These are phyloP conservation scores for Diplodia scrobiculata DNA, from an alignment of 2,329 filamentous ascomycete genomes.

Conservation along the genomic window DNA sequence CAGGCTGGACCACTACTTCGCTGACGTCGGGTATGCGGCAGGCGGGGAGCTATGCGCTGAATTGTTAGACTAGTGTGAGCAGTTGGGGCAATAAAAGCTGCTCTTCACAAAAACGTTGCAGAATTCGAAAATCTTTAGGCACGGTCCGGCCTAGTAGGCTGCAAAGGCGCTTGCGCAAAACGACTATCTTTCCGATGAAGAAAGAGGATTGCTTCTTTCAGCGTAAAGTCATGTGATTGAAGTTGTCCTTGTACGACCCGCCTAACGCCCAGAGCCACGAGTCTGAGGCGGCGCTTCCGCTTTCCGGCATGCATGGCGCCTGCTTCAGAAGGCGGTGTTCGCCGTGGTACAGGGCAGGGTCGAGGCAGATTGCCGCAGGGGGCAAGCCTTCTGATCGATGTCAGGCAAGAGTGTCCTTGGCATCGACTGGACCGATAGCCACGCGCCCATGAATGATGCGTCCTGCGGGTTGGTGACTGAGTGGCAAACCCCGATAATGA, in stretches of 20 bases:
- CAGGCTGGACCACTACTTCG: not conserved
- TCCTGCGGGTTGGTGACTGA: no score
- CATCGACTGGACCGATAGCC: not conserved
- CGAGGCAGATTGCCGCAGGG: not conserved
- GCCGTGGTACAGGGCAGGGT: not conserved
- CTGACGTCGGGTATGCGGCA: not conserved
- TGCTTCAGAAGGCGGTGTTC: no score
- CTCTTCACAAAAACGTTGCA: not conserved
- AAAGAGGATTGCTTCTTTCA: not conserved
- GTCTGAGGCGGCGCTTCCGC: not conserved
- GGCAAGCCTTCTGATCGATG: not conserved
- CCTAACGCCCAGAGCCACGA: not conserved
- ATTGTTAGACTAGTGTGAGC: not conserved
- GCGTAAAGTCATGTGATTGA: not conserved
- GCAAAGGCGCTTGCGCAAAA: not conserved
- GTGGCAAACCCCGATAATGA: not conserved
- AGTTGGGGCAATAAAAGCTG: not conserved
- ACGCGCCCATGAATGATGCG: not conserved
- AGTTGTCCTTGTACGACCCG: not conserved
- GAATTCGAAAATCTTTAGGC: not conserved
- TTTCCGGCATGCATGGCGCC: not conserved
- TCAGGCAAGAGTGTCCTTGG: not conserved
- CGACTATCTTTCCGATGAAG: not conserved
- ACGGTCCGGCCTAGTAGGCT: not conserved
- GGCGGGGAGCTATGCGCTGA: not conserved